A percentile compares a stretch with the other conserved stretches of the same genome.
Evolutionary conservation across 352 stramenopile species (phyloP).

Genomic region (Globisporangium acanthophoron): DNA sequence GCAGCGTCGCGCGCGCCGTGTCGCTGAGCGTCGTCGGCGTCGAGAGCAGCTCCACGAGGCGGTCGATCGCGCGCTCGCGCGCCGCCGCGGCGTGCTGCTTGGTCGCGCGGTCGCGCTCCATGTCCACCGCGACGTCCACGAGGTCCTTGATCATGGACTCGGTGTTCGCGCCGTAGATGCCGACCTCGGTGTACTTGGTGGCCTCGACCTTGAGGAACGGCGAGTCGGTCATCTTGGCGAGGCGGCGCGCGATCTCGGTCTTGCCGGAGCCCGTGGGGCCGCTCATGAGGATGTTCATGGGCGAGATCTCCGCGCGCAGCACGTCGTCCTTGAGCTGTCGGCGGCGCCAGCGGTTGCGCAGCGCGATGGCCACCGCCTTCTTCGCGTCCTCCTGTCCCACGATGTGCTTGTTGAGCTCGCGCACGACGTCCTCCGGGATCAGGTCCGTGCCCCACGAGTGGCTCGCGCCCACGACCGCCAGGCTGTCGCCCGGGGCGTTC

Average conservation of each 20-base stretch:
- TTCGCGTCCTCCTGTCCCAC: conserved; percentile 97
- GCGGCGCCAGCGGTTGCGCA: conserved; percentile 96
- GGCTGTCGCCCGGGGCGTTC: neutral
- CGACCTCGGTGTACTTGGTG: conserved; percentile 99
- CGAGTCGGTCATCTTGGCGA: conserved; percentile 96
- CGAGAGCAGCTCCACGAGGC: conserved; percentile 74
- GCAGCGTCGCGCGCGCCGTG: conserved; percentile 35
- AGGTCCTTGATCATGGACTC: conserved; percentile 99
- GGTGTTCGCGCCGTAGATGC: conserved; percentile 97
- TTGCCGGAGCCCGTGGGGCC: conserved; percentile 97
- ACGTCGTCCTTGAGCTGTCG: conserved; percentile 89
- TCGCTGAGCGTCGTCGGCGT: conserved; percentile 32
- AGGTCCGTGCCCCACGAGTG: conserved; percentile 33
- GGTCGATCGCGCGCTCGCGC: conserved; percentile 86
- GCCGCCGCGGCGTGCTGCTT: conserved; percentile 88
- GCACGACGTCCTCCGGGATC: conserved; percentile 91
- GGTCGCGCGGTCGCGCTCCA: conserved; percentile 69
- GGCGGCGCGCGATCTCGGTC: conserved; percentile 97
- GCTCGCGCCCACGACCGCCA: conserved; percentile 7
- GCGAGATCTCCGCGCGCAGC: conserved; percentile 88
- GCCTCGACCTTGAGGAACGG: conserved; percentile 98
- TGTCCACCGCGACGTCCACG: conserved; percentile 93
- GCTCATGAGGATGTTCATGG: conserved; percentile 99
- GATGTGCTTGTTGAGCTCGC: conserved; percentile 94
- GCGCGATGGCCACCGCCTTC: conserved; percentile 96